Conservation (phyloP, 2,329 filamentous ascomycete species). For the Trichophyton benhamiae region DNA sequence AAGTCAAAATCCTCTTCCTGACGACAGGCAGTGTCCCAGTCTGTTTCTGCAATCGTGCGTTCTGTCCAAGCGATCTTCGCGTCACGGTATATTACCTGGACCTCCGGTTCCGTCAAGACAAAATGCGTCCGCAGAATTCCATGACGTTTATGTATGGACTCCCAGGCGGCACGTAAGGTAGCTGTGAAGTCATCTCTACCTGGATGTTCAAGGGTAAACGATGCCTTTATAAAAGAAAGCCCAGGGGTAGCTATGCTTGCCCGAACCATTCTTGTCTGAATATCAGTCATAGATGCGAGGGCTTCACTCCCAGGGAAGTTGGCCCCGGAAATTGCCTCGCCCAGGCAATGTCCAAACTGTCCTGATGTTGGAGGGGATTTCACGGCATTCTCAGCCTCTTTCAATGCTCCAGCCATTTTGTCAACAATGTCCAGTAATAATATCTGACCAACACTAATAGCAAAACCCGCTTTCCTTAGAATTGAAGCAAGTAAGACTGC, state of each 20-base stretch:
- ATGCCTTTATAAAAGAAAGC: neutral
- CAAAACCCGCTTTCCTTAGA: neutral
- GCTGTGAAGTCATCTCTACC: neutral
- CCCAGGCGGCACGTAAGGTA: neutral
- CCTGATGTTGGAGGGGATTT: neutral
- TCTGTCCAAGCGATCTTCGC: neutral
- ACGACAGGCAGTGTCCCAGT: neutral
- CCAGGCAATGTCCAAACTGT: neutral
- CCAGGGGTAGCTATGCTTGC: neutral
- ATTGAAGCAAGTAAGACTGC: neutral
- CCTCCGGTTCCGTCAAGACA: neutral
- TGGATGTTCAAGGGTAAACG: slow-evolving; percentile 2
- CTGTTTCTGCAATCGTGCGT: neutral
- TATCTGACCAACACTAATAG: neutral
- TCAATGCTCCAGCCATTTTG: neutral
- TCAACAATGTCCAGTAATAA: neutral
- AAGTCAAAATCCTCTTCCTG: neutral
- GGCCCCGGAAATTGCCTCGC: neutral
- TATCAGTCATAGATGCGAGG: slow-evolving; percentile 1
- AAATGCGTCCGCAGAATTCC: neutral
- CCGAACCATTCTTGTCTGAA: neutral
- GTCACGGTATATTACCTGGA: neutral
- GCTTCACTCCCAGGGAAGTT: neutral
- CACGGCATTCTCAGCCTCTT: neutral
- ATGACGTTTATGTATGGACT: neutral